These are phyloP conservation scores for Artemisia argyi DNA, from an alignment of 129 eudicot species.

Conservation along the genomic window DNA sequence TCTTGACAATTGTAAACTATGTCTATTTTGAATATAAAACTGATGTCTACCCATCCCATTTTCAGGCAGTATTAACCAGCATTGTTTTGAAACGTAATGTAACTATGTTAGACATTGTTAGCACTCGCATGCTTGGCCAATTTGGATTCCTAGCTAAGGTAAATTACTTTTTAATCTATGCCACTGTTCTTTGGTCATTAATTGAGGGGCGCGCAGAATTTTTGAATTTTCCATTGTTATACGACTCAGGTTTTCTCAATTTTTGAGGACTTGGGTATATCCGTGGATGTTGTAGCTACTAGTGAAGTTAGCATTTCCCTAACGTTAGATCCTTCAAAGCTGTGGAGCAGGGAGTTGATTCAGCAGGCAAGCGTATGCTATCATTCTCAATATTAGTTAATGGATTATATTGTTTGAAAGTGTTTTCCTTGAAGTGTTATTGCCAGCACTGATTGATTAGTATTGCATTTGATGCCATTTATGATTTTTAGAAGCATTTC, in stretches of 20 bases:
- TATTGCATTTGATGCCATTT: background rate
- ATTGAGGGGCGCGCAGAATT: background rate
- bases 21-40: background rate
- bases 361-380: constrained; percentile 86
- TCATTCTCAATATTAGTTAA: constrained; percentile 8
- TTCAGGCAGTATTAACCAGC: constrained; percentile 81
- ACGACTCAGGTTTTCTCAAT: constrained; percentile 67
- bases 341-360: constrained; percentile 84
- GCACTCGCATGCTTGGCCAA: constrained; percentile 94
- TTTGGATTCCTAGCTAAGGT: constrained; percentile 94
- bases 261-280: constrained; percentile 83
- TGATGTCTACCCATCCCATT: background rate
- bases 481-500: background rate
- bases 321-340: constrained; percentile 80
- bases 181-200: background rate
- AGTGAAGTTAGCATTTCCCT: constrained; percentile 92
- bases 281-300: constrained; percentile 92
- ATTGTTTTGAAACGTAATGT: constrained; percentile 87
- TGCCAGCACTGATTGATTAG: background rate
- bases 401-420: background rate
- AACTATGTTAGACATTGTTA: constrained; percentile 85
- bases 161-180: background rate
- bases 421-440: background rate
- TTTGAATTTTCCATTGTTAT: background rate
- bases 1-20: background rate